Base-by-base conservation (phyloP, 2,329 filamentous ascomycete species). In the Lojkania enalia region DNA sequence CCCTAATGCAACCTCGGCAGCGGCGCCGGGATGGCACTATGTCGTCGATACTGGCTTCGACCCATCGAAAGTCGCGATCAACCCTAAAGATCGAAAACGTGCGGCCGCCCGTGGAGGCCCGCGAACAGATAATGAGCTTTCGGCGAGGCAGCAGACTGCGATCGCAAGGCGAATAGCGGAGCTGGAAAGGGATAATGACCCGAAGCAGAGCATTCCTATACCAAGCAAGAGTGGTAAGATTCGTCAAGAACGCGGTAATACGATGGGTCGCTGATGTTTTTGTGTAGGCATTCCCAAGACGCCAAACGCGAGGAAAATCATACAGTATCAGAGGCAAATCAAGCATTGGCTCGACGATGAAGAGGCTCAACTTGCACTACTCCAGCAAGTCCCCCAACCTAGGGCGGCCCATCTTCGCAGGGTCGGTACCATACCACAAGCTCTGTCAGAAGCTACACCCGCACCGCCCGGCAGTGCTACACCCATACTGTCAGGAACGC, bases 21-120 rank as follows among this genome's bases (percentile, higher is more conserved):
- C 80, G 33, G 87, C 89, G 1, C 90, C 92, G 1, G 92, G 92
- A 61, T 97, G 90, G 87, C 90, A 90, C 11, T 96, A 96, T 67
- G 88, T 96, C 1, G 85, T 90, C 20, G 89, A 96, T 64, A 84
- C 81, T 13, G 65, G 79, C 69, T 77, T 80, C 44, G 78, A 82
- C 43, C 77, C 80, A 11, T 77, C 82, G 7, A 78, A 79, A 55
- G 67, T 74, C 39, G 66, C 76, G 40, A 77, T 77, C 48, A 73
- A 76, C 55, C 72, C 74, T 71, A 79, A 76, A 64, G 66, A 73
- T 69, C 62, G 74, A 66, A 95, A 95, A 72, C 86, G 90, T 60
- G 84, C 82, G 20, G 80, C 82, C 15, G 60, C 66, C 35, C 59
- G 61, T 29, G 48, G 60, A 48, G 60, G 57, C 20, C 52, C 50